phyloP scores from a whole-genome alignment of 371 early-diverging fungal genomes.

The Lichtheimia hyalospora region DNA sequence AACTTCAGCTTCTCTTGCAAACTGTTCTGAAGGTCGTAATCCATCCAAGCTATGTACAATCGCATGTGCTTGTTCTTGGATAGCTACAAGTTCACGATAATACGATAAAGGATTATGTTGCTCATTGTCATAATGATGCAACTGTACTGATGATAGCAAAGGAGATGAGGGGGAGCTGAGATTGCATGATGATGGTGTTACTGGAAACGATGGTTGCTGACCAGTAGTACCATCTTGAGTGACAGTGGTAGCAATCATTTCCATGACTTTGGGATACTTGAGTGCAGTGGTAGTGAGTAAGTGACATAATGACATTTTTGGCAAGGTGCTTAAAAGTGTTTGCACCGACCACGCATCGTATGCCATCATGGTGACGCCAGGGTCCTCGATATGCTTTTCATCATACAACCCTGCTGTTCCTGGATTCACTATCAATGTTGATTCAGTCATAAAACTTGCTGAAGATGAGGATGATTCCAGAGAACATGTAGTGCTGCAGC shows the following conservation, averaged over 20 bases:
- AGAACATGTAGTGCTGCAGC: constrained; percentile 5
- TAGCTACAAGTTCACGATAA: constrained; percentile 12
- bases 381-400: constrained; percentile 8
- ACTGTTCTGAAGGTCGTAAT: constrained; percentile 33
- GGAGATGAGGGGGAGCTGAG: too few relatives aligned
- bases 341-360: constrained; percentile 22
- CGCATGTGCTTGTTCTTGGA: constrained; percentile 17
- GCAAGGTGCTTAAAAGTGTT: constrained; percentile 26
- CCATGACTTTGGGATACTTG: constrained; percentile 16
- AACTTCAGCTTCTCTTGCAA: constrained; percentile 24
- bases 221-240: background rate
- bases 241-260: constrained; percentile 18
- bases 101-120: background rate
- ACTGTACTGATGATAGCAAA: too few relatives aligned
- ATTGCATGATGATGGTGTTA: too few relatives aligned
- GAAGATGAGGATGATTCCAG: constrained; percentile 2
- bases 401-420: constrained; percentile 7
- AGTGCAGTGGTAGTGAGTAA: constrained; percentile 26
- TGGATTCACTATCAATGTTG: constrained; percentile 21
- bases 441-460: constrained; percentile 21
- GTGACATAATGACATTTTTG: constrained; percentile 31
- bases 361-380: constrained; percentile 6
- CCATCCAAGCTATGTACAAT: constrained; percentile 29
- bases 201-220: background rate
- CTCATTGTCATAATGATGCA: background rate